Base-by-base conservation (phyloP, 139 green algal species). In the Auxenochlorella pyrenoidosa region DNA sequence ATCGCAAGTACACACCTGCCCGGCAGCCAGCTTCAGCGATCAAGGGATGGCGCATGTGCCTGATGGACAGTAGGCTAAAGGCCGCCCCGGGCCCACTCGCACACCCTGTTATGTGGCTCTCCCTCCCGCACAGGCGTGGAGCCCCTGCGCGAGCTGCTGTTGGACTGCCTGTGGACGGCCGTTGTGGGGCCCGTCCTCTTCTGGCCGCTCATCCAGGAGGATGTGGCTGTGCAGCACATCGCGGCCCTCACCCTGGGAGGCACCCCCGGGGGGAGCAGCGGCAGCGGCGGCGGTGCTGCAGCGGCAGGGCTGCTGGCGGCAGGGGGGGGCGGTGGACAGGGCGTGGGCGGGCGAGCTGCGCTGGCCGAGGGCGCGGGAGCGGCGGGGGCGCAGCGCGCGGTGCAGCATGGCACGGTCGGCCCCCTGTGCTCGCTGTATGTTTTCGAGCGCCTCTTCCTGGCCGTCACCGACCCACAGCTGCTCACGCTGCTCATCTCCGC, bases 361-460 rank as follows among this genome's bases (percentile, higher is more conserved):
- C 18, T 3, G 0, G 81, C 13, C 5, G 63, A 36, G 3, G 63
- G n/a, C 8, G 58, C 34, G 19, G 51, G n/a, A 21, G 58, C 34
- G 19, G 51, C 84, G 10, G 54, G 54, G 54, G 54, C 54, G 18
- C 54, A 63, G 15, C 60, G 43, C 0, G 41, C 65, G 76, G 71
- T 86, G 54, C 75, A 84, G 58, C 75, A 47, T 6, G 78, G 75
- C 34, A 28, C 12, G 13, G 92, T 95, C 59, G 89, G 90, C 6
- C 87, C 93, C 1, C 86, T 94, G 40, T 91, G 83, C 77, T 82
- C 87, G 30, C 84, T 98, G 60, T 96, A 94, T 79, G 87, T 95
- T 4, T 78, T 97, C 54, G 96, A 98, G 92, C 93, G 95, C 0
- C 60, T 98, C 19, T 93, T 98, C 60, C 72, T 89, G 10, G 85